Percentiles rank a stretch among this genome's conserved stretches.
Conservation (phyloP, 2,329 filamentous ascomycete genomes). For the Verruconis gallopava region DNA sequence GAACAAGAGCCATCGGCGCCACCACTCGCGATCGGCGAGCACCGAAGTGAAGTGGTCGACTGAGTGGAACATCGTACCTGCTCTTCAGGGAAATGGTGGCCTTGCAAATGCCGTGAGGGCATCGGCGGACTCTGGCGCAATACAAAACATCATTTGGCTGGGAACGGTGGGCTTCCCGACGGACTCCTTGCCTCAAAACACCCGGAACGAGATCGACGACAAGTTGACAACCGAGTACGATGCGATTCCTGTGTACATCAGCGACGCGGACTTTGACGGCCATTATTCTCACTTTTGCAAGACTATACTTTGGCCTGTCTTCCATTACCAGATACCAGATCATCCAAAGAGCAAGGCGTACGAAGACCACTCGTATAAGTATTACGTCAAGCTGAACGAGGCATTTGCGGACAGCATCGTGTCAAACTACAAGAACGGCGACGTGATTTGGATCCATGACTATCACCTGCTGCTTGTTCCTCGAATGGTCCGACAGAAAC, state of each 20-base stretch:
- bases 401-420: slow-evolving; percentile 85
- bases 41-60: slow-evolving; percentile 53
- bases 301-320: slow-evolving; percentile 92
- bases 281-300: slow-evolving; percentile 97
- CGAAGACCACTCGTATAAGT: slow-evolving; percentile 92
- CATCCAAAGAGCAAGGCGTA: slow-evolving; percentile 98
- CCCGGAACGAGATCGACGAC: slow-evolving; percentile 74
- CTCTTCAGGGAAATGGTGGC: slow-evolving; percentile 85
- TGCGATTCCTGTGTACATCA: slow-evolving; percentile 72
- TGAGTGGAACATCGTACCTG: slow-evolving; percentile 69
- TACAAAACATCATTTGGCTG: slow-evolving; percentile 64
- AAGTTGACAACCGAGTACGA: slow-evolving; percentile 68
- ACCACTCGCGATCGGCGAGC: slow-evolving; percentile 21
- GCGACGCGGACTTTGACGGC: slow-evolving; percentile 84
- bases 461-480: slow-evolving; percentile 88
- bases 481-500: slow-evolving; percentile 74
- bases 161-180: slow-evolving; percentile 91
- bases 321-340: slow-evolving; percentile 96
- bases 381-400: slow-evolving; percentile 85
- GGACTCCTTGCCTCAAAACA: slow-evolving; percentile 62
- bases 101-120: slow-evolving; percentile 79
- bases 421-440: slow-evolving; percentile 84
- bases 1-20: slow-evolving; percentile 15
- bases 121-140: slow-evolving; percentile 53
- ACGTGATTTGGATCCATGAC: slow-evolving; percentile 90